Base-by-base conservation (phyloP, 2,329 filamentous ascomycete species). In the Xylaria polymorpha region DNA sequence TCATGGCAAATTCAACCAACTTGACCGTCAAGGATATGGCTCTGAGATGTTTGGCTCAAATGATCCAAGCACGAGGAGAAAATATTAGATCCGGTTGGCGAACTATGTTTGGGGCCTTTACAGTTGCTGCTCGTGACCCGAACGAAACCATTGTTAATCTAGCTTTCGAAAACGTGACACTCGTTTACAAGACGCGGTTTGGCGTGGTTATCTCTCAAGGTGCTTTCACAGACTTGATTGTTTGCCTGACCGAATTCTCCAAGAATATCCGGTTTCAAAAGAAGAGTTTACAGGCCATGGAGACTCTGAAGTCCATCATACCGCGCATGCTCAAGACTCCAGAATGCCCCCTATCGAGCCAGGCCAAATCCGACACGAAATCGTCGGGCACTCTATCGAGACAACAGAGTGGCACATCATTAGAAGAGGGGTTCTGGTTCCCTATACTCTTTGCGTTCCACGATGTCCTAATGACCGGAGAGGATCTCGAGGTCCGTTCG, bases 201-300 rank as follows among this genome's bases (percentile, higher is more conserved):
- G 94, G 95, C 0, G 92, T 98, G 7, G 94, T 99, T 67, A 96
- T 99, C 68, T 94, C 93, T 0, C 97, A 99, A 80, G 96, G 94
- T 29, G 95, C 96, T 2, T 99, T 99, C 77, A 94, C 96, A 0
- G 97, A 99, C 79, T 85, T 99, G 35, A 92, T 99, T 69, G 94
- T 99, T 61, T 99, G 96, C 77, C 83, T 99, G 71, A 99, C 97
- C 0, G 94, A 98, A 79, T 99, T 99, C 79, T 98, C 95, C 20
- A 99, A 99, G 85, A 99, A 99, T 79, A 91, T 94, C 81, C 94
- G 91, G 77, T 99, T 99, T 83, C 96, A 99, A 81, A 98, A 98
- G 85, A 98, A 98, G 85, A 97, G 94, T 20, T 81, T 99, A 62
- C 94, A 97, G 77, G 95, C 96, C 0, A 95, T 99, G 79, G 96